Evolutionary conservation across 768 basidiomycete genomes (phyloP).

Genomic region (Kwoniella europaea): DNA sequence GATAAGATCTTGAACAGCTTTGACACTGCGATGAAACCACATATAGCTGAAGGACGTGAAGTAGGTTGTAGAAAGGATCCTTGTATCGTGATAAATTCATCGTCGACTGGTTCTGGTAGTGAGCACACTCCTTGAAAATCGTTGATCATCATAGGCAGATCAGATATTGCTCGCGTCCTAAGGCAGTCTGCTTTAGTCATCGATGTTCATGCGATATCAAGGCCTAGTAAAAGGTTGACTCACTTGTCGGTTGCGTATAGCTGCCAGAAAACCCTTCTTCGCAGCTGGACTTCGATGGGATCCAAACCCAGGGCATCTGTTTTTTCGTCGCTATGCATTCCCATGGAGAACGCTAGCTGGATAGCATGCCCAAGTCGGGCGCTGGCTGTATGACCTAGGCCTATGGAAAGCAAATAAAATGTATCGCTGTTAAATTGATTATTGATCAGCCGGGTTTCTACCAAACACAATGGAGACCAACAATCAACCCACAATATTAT

Average conservation of each 20-base stretch:
- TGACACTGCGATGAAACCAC: conserved; percentile 46
- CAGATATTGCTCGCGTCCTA: conserved; percentile 52
- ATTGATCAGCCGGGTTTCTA: neutral
- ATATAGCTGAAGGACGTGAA: conserved; percentile 35
- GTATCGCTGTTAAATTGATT: conserved; percentile 35
- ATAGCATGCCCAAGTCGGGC: conserved; percentile 50
- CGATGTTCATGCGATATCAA: neutral
- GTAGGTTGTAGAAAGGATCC: conserved; percentile 52
- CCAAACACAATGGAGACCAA: neutral
- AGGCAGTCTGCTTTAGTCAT: neutral
- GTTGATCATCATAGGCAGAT: conserved; percentile 51
- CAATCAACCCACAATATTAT: conserved; percentile 47
- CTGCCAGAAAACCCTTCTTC: conserved; percentile 54
- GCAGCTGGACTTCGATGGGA: conserved; percentile 46
- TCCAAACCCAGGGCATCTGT: conserved; percentile 44
- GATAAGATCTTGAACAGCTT: conserved; percentile 48
- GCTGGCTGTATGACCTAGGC: conserved; percentile 47
- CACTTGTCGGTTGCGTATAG: conserved; percentile 53
- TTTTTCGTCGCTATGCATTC: conserved; percentile 46
- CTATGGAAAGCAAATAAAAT: conserved; percentile 52
- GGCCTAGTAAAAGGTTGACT: neutral
- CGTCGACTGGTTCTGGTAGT: conserved; percentile 46
- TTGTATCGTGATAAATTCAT: conserved; percentile 53
- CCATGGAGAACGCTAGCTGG: conserved; percentile 51
- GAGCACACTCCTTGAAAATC: conserved; percentile 52